These are phyloP conservation scores for Colletotrichum sidae DNA, from an alignment of 2,329 filamentous ascomycete genomes.

Conservation along the genomic window DNA sequence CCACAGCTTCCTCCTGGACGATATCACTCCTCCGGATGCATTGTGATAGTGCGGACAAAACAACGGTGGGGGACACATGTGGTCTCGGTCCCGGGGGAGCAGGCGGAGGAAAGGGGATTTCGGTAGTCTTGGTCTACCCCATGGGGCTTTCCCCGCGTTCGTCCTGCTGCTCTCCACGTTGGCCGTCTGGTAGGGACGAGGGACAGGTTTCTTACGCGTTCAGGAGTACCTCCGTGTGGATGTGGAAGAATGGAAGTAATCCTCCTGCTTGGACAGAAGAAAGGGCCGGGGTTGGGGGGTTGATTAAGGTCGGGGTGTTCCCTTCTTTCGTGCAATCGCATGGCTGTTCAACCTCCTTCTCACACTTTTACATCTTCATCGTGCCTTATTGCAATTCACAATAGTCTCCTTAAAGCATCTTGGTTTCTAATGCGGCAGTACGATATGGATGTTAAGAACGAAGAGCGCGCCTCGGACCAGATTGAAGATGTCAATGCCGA, in stretches of 20 bases:
- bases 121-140: constrained; percentile 21
- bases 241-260: neutral
- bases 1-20: neutral
- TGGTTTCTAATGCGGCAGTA: neutral
- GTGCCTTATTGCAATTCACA: too few relatives aligned
- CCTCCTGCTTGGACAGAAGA: neutral
- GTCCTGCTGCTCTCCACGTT: constrained; percentile 14
- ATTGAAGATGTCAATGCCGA: constrained; percentile 23
- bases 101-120: neutral
- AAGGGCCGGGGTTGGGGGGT: neutral
- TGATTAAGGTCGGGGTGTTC: constrained; percentile 11
- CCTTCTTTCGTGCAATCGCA: neutral
- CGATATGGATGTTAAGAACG: constrained; percentile 21
- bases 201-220: too few relatives aligned
- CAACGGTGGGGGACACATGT: constrained; percentile 8
- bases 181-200: too few relatives aligned
- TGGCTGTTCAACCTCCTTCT: neutral
- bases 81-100: neutral
- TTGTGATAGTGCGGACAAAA: neutral
- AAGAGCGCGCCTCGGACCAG: constrained; percentile 20
- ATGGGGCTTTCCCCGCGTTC: constrained; percentile 33
- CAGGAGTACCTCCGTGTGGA: too few relatives aligned
- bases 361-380: neutral
- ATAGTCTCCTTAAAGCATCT: too few relatives aligned
- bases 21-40: neutral